Conservation (phyloP, 352 stramenopile genomes). For the Globisporangium cylindrosporum region DNA sequence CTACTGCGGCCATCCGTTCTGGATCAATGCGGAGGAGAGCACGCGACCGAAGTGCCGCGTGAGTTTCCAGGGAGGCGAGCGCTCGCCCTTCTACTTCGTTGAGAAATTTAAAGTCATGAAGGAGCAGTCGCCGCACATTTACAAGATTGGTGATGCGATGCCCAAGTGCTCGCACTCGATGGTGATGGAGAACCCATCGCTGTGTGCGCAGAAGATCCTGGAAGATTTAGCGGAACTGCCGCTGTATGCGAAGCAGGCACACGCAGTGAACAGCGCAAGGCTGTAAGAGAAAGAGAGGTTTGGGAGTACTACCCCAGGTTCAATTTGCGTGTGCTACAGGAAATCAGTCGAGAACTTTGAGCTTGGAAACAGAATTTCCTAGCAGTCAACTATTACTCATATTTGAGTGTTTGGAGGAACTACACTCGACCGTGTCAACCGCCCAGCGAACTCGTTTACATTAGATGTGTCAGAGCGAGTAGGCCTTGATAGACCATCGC, state of each 20-base stretch:
- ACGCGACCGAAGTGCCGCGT: conserved; percentile 29
- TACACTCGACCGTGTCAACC: no score
- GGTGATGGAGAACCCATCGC: conserved; percentile 36
- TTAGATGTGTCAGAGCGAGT: no score
- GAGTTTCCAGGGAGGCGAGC: conserved; percentile 31
- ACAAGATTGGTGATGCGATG: conserved; percentile 27
- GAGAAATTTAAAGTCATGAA: conserved; percentile 23
- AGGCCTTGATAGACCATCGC: no score
- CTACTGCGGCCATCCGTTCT: conserved; percentile 31
- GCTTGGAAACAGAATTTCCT: no score
- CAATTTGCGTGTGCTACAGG: neutral
- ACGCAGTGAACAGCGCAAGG: neutral
- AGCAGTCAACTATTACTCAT: no score
- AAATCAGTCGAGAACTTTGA: no score
- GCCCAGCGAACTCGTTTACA: no score
- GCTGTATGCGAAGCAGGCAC: neutral
- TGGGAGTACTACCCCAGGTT: no score
- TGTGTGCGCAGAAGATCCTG: conserved; percentile 24
- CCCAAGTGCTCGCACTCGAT: conserved; percentile 30
- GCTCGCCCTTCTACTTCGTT: conserved; percentile 30
- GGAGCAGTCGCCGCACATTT: conserved; percentile 24
- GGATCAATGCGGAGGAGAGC: conserved; percentile 27
- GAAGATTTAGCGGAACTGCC: conserved; percentile 24
- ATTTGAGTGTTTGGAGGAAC: no score
- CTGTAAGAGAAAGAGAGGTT: neutral